Percentiles rank a stretch among this genome's conserved stretches.
These are phyloP conservation scores for Calonectria hongkongensis DNA, from an alignment of 2,329 filamentous ascomycete genomes.

Conservation along the genomic window DNA sequence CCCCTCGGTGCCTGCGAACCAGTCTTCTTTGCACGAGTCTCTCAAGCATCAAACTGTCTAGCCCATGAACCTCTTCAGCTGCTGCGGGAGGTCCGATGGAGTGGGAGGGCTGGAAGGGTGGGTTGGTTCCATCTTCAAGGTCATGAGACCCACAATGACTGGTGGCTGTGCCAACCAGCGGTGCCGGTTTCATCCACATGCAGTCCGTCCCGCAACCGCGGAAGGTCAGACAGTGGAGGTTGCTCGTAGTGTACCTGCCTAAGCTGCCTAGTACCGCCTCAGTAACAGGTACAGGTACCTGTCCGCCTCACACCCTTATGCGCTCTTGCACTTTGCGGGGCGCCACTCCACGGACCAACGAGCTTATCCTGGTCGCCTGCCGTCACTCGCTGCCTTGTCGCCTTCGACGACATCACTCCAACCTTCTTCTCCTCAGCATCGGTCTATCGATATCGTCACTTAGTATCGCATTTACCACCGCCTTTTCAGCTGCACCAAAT, in stretches of 20 bases:
- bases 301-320: slow-evolving; percentile 1
- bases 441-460: slow-evolving; percentile 25
- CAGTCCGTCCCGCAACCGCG: slow-evolving; percentile 20
- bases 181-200: slow-evolving; percentile 17
- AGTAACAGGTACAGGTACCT: slow-evolving; percentile 40
- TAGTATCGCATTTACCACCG: slow-evolving; percentile 32
- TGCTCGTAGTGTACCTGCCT: slow-evolving; percentile 35
- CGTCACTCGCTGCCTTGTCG: slow-evolving; percentile 37
- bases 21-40: slow-evolving; percentile 4
- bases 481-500: slow-evolving; percentile 45
- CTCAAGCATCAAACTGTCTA: not conserved
- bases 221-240: slow-evolving; percentile 27
- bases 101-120: slow-evolving; percentile 22
- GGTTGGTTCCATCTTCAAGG: slow-evolving; percentile 23
- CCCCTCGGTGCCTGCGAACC: not conserved
- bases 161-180: slow-evolving; percentile 37
- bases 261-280: slow-evolving; percentile 26
- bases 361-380: slow-evolving; percentile 52
- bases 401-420: slow-evolving; percentile 39
- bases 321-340: slow-evolving; percentile 50
- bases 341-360: slow-evolving; percentile 52
- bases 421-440: slow-evolving; percentile 32
- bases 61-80: slow-evolving; percentile 19
- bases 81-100: not conserved
- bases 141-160: slow-evolving; percentile 36